phyloP scores from a whole-genome alignment of 1,284 basidiomycete species.

The Tilletia caries region DNA sequence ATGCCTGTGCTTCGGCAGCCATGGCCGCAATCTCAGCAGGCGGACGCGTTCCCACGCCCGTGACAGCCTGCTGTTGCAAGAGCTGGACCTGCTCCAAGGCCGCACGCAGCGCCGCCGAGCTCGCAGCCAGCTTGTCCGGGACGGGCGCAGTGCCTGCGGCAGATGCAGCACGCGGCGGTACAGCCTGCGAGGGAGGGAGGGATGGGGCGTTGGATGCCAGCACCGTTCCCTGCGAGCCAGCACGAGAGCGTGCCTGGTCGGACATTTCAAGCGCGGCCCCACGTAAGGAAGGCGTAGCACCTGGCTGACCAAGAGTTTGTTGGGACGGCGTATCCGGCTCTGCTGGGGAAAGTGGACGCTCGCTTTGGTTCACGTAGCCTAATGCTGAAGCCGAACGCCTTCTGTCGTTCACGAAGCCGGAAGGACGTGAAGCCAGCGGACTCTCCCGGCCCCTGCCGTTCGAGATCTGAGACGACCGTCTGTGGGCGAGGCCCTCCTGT shows the following conservation, averaged over 20 bases:
- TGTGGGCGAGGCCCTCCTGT: too few relatives aligned
- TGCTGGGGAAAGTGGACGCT: too few relatives aligned
- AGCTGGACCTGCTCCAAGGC: slow-evolving; percentile 8
- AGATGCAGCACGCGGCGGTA: background rate
- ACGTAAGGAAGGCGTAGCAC: background rate
- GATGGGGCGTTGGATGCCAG: too few relatives aligned
- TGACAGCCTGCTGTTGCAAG: slow-evolving; percentile 1
- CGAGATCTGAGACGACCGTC: too few relatives aligned
- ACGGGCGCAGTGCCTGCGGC: background rate
- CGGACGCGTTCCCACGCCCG: slow-evolving; percentile 1
- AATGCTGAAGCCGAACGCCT: too few relatives aligned
- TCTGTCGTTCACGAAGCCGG: too few relatives aligned
- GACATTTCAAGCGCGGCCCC: background rate
- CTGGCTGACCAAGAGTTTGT: background rate
- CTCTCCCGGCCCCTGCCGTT: too few relatives aligned
- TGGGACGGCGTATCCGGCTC: too few relatives aligned
- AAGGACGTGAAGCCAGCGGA: too few relatives aligned
- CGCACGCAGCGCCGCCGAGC: slow-evolving; percentile 1
- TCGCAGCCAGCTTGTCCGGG: slow-evolving; percentile 6
- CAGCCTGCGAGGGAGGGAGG: slow-evolving; percentile 22
- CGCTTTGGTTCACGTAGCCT: too few relatives aligned
- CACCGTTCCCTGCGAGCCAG: slow-evolving; percentile 8
- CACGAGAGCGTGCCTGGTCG: too few relatives aligned
- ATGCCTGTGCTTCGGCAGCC: slow-evolving; percentile 6
- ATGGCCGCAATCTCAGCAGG: slow-evolving; percentile 8